Percentiles rank a stretch among this genome's conserved stretches.
These are phyloP conservation scores for Talaromyces adpressus DNA, from an alignment of 495 filamentous ascomycete genomes.

Conservation along the genomic window DNA sequence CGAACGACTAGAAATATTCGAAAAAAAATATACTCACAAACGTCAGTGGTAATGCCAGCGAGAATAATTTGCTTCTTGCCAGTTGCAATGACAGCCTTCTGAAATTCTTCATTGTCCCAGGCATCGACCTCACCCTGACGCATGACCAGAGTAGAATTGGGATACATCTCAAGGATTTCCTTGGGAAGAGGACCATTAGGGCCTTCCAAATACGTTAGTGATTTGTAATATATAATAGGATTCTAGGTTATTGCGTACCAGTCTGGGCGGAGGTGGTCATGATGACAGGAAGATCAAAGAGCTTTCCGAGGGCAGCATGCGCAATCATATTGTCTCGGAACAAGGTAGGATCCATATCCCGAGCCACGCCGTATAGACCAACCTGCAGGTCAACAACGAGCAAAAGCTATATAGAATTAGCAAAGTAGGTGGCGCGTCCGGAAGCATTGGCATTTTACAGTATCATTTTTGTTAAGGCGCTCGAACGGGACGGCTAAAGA, in stretches of 20 bases:
- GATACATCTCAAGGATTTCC: conserved; percentile 64
- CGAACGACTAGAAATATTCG: too few relatives aligned
- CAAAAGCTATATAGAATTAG: conserved; percentile 26
- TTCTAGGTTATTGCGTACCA: conserved; percentile 52
- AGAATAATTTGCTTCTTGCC: too few relatives aligned
- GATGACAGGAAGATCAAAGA: conserved; percentile 64
- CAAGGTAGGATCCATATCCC: conserved; percentile 55
- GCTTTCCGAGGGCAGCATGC: conserved; percentile 57
- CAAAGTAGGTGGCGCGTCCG: too few relatives aligned
- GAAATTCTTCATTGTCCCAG: conserved; percentile 72
- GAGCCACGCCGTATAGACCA: conserved; percentile 57
- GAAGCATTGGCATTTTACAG: too few relatives aligned
- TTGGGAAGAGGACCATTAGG: conserved; percentile 42
- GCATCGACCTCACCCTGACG: conserved; percentile 73
- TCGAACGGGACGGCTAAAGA: too few relatives aligned
- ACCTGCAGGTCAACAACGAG: conserved; percentile 68
- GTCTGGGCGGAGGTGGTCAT: conserved; percentile 61
- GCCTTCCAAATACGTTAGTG: too few relatives aligned
- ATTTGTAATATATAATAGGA: too few relatives aligned
- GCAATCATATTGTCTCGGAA: conserved; percentile 64
- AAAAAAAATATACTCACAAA: too few relatives aligned
- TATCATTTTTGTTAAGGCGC: too few relatives aligned
- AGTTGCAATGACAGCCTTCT: conserved; percentile 31
- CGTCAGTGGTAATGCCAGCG: too few relatives aligned
- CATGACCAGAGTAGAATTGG: conserved; percentile 56